These are phyloP conservation scores for Avena atlantica DNA, from an alignment of 176 grass and related monocot species.

Conservation along the genomic window DNA sequence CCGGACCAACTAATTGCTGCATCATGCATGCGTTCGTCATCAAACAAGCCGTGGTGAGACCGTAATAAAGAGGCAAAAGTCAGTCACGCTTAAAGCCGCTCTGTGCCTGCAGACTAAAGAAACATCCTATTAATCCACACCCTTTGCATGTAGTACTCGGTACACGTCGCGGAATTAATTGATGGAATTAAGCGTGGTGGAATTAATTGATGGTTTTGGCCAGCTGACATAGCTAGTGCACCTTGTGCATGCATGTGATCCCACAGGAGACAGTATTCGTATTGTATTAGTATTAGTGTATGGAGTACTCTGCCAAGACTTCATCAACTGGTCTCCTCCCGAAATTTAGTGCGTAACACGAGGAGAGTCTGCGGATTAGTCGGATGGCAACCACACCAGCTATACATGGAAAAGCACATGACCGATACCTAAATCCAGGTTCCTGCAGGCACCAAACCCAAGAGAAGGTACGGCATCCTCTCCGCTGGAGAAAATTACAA, in stretches of 20 bases:
- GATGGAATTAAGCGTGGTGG: neutral
- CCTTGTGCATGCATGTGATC: slow-evolving; percentile 31
- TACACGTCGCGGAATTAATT: too few species aligned
- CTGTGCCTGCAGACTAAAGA: neutral
- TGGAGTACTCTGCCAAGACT: neutral
- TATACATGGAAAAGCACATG: too few species aligned
- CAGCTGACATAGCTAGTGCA: neutral
- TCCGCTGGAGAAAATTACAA: too few species aligned
- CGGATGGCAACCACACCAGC: too few species aligned
- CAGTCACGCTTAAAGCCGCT: too few species aligned
- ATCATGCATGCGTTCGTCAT: neutral
- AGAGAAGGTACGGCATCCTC: neutral
- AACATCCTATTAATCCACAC: neutral
- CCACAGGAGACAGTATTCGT: neutral
- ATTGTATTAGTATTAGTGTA: neutral
- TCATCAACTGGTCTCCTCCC: neutral
- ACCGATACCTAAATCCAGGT: too few species aligned
- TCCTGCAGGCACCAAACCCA: too few species aligned
- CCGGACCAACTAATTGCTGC: neutral
- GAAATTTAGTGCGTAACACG: neutral
- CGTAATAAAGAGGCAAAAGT: neutral
- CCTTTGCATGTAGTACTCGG: neutral
- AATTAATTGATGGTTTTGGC: slow-evolving; percentile 31
- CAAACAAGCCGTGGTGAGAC: neutral
- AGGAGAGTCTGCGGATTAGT: too few species aligned